Evolutionary conservation across 176 grass and related monocot species (phyloP), one percentile per base, ranked within the genome.

Genomic region (Avena insularis): DNA sequence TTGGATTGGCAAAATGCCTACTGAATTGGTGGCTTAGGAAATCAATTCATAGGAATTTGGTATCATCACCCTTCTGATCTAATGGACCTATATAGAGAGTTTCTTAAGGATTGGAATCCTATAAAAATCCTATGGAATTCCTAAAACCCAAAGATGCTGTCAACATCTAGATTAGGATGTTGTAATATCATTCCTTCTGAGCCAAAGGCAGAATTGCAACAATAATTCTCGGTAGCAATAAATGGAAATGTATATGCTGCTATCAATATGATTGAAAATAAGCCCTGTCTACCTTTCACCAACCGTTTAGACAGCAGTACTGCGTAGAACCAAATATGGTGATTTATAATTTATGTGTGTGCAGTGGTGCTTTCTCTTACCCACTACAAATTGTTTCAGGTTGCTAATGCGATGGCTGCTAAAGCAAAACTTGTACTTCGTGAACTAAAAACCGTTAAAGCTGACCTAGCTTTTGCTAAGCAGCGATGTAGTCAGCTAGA

Each of bases 351-450:
- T 53, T 53, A 50, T 43, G 64, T 35, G 23, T 13, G 0, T 48
- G 4, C 25, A 75, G 23, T 84, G 72, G 74, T 57, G 21, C 45
- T 86, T 80, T 59, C 64, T 72, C 35, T 73, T 4, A 47, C 31
- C 2, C n/a, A 17, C n/a, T 68, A 38, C 54, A 80, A 79, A 77
- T 77, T 77, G 4, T 82, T 71, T 62, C 86, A 98, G 96, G 96
- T 98, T 91, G 93, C 93, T 66, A 98, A 95, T 91, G 93, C 90
- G 76, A 94, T 95, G 96, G 93, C 96, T 87, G 89, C 96, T 80
- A 98, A 98, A 91, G 92, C 93, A 61, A 98, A 94, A 88, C 96
- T 98, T 92, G 76, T 95, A 77, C 83, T 98, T 58, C 83, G 90
- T 70, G 96, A 98, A 87, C 79, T 98, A 50, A 92, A 95, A 86